Conservation (phyloP, 1,139 yeast species). For the Magnusiomyces suaveolens region DNA sequence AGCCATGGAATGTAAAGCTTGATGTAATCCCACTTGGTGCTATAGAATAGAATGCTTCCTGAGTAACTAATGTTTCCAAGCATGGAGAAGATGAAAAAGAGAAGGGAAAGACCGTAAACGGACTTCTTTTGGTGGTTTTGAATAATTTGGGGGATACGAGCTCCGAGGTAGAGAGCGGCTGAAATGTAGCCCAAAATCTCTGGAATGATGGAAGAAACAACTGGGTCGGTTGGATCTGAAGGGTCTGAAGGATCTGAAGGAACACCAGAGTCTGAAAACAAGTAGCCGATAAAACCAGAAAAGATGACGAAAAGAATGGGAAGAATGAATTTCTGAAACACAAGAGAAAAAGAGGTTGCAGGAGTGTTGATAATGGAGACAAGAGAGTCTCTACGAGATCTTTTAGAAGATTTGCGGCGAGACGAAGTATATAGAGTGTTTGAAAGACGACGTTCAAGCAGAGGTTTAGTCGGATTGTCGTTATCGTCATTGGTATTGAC, state of each 20-base stretch:
- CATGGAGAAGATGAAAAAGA: slow-evolving; percentile 66
- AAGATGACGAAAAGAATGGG: slow-evolving; percentile 55
- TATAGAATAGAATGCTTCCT: slow-evolving; percentile 57
- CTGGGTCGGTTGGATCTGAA: slow-evolving; percentile 20
- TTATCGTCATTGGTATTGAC: neutral
- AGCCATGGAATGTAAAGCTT: slow-evolving; percentile 62
- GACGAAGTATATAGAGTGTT: slow-evolving; percentile 7
- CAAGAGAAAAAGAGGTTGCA: slow-evolving; percentile 12
- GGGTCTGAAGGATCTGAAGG: neutral
- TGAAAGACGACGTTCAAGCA: slow-evolving; percentile 16
- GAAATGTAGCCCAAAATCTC: slow-evolving; percentile 64
- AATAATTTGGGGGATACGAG: slow-evolving; percentile 69
- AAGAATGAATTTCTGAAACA: slow-evolving; percentile 42
- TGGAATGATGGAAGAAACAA: slow-evolving; percentile 40
- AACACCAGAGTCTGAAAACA: slow-evolving; percentile 34
- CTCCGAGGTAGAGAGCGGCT: slow-evolving; percentile 61
- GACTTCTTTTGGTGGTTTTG: slow-evolving; percentile 62
- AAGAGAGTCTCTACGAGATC: slow-evolving; percentile 23
- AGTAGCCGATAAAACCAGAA: slow-evolving; percentile 58
- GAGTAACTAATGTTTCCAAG: slow-evolving; percentile 73
- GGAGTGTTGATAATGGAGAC: slow-evolving; percentile 20
- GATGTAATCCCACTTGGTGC: slow-evolving; percentile 53
- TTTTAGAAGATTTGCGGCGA: slow-evolving; percentile 12
- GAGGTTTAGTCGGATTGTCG: slow-evolving; percentile 18
- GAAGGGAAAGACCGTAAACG: slow-evolving; percentile 62